Evolutionary conservation across 768 basidiomycete species (phyloP).

Genomic region (Tricholoma saponaceum): DNA sequence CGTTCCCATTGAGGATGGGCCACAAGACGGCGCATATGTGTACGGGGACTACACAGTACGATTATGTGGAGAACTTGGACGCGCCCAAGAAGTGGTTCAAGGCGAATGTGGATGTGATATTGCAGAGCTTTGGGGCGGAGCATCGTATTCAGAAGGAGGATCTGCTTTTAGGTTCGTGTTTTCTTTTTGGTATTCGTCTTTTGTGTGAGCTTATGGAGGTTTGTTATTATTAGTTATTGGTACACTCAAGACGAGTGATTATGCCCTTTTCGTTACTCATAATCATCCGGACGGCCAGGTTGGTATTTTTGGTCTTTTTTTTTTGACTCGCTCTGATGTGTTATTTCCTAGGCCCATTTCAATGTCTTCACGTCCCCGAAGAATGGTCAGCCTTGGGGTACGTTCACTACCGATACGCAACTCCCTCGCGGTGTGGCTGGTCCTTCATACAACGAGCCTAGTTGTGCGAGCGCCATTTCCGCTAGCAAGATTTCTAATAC

Average conservation of each 20-base stretch:
- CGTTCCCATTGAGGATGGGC: conserved; percentile 58
- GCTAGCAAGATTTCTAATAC: conserved; percentile 52
- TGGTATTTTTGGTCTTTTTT: conserved; percentile 7
- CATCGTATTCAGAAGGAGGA: conserved; percentile 57
- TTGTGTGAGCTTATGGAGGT: background rate
- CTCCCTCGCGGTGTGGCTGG: conserved; percentile 37
- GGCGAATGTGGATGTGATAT: conserved; percentile 59
- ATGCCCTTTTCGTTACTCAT: conserved; percentile 74
- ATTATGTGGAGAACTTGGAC: conserved; percentile 58
- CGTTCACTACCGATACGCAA: conserved; percentile 59
- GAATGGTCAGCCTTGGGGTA: conserved; percentile 67
- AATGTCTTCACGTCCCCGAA: conserved; percentile 56
- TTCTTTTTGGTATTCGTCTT: background rate
- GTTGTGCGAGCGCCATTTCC: conserved; percentile 28
- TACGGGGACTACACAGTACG: conserved; percentile 67
- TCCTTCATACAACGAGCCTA: conserved; percentile 42
- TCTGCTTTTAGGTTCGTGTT: conserved; percentile 42
- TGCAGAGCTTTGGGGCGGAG: conserved; percentile 49
- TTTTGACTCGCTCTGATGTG: background rate
- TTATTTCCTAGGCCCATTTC: conserved; percentile 50
- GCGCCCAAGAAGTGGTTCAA: conserved; percentile 74
- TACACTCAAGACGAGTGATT: conserved; percentile 63
- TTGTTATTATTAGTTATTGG: conserved; percentile 48
- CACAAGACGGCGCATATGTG: conserved; percentile 66
- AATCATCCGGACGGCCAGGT: conserved; percentile 59